Evolutionary conservation across 352 stramenopile genomes (phyloP), one percentile per base, ranked within the genome.

Genomic region (Aphanomyces euteiches): DNA sequence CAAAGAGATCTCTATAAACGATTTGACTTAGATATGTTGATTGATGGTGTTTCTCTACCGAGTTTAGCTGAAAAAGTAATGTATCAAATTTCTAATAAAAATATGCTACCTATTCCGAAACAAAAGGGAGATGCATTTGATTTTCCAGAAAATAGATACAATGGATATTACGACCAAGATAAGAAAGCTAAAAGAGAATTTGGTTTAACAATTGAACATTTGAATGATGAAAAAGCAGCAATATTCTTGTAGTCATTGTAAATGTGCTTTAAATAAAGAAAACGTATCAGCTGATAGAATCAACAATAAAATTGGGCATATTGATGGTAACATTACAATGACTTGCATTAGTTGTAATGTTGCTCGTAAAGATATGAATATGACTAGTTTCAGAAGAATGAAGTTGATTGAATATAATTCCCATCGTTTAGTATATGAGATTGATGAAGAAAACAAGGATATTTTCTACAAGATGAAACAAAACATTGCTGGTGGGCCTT

Each of bases 141-240:
- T 50, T 50, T 50, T 50, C 43, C 43, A 50, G 43, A 50, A 50
- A 2, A 50, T 2, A 64, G 68, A 8, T 69, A 75, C 7, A 47
- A 21, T 19, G 69, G 75, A 12, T 79, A 79, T 57, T 50, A 56
- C 28, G 43, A 3, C 2, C 74, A 79, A 59, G 74, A 79, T 57
- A 37, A 47, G 6, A 38, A 73, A 58, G 69, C 68, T 48, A 56
- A 72, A 6, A 57, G 72, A 7, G n/a, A 68, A 4, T 79, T 76
- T 17, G 5, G 3, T 43, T 56, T 78, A 61, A 74, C 57, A 50
- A 15, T 74, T 0, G n/a, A 72, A 28, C 72, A 74, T 66, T 17
- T 77, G 0, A 66, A 75, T 40, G 56, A 56, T 5, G 28, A 15
- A 37, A 50, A 47, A 69, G 37, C 75, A 79, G 61, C 61, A 74